Evolutionary conservation across 352 stramenopile species (phyloP), one percentile per base, ranked within the genome.

Genomic region (Phytopythium aichiense): DNA sequence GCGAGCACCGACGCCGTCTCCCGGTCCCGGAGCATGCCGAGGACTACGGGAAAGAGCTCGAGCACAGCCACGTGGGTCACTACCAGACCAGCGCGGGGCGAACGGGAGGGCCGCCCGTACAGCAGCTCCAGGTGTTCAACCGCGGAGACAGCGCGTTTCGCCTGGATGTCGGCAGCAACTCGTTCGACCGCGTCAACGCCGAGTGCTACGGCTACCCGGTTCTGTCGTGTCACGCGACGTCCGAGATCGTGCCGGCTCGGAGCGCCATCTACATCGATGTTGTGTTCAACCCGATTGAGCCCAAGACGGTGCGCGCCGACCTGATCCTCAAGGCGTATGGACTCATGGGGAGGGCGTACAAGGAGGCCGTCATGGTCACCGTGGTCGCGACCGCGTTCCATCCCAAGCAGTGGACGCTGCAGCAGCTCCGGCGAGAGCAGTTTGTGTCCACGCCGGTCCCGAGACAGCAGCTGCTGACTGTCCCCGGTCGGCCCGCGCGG

Each of bases 91-190:
- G 30, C 20, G 18, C 22, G 4, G 18, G 22, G 7, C 58, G 59
- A 28, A 15, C 15, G 0, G 64, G 67, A 18, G 55, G 67, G 16
- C 75, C 84, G n/a, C 76, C 79, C 16, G 60, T 86, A 4, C 86
- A 94, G 56, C 86, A 91, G 54, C 72, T 94, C 60, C 67, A 89
- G 51, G 71, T 94, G 2, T 91, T 91, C 50, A 94, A 94, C 53
- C 71, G 75, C 7, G 86, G 86, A 7, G 83, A 92, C 25, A 74
- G 65, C n/a, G 79, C 84, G 0, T 76, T 92, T 37, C 80, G 79
- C 7, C 63, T 94, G 7, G 81, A 94, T 15, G 67, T 92, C 28
- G 81, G 67, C 23, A 79, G 72, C 64, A 71, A 79, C 22, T 66
- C 82, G 46, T 84, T 89, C 48, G 58, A 66, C 20, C 77, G 77